Base-by-base conservation (phyloP, 768 basidiomycete species). In the Hortiboletus campestris region DNA sequence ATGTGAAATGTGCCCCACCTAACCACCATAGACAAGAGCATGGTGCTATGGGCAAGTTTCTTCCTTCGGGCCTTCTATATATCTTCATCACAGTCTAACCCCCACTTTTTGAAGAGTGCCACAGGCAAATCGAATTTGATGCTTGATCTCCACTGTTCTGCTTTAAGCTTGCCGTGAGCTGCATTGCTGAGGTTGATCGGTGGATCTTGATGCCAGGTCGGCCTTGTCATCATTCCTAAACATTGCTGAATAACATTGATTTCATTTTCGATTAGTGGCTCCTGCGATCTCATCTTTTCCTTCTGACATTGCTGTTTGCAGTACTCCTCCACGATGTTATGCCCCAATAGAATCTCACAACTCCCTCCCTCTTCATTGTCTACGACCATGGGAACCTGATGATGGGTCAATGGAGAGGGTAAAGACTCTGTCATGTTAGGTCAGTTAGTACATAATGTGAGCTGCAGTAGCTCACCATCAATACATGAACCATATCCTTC, bases 141-240 rank as follows among this genome's bases (percentile, higher is more conserved):
- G 1, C 66, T 28, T 1, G 56, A 53, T 16, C 65, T 49, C 72
- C 72, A 74, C 38, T 75, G 64, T 52, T 72, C 69, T 4, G 72
- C 72, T 34, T 67, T 72, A 3, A 74, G 59, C 46, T 72, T 75
- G 2, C 73, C 66, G n/a, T 40, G 63, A 63, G 8, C 69, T 59
- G 66, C 57, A 59, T 46, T 62, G 51, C 25, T 59, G 20, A 25
- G 67, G 66, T 35, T 67, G 60, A 7, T 49, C 22, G 17, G 55
- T 36, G 39, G 67, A 39, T 67, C 70, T 64, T 19, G 46, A 60
- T 20, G 69, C 69, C 16, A 73, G 22, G 35, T 20, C 6, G 22
- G 46, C 6, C 35, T 19, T 10, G 13, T 36, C 6, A 48, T 48
- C 4, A 6, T n/a, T 11, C 11, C 3, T 1, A 36, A 4, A 25